These are phyloP conservation scores for Sphagnum magellanicum DNA, from an alignment of 228 moss, liverwort and hornwort species.

Conservation along the genomic window DNA sequence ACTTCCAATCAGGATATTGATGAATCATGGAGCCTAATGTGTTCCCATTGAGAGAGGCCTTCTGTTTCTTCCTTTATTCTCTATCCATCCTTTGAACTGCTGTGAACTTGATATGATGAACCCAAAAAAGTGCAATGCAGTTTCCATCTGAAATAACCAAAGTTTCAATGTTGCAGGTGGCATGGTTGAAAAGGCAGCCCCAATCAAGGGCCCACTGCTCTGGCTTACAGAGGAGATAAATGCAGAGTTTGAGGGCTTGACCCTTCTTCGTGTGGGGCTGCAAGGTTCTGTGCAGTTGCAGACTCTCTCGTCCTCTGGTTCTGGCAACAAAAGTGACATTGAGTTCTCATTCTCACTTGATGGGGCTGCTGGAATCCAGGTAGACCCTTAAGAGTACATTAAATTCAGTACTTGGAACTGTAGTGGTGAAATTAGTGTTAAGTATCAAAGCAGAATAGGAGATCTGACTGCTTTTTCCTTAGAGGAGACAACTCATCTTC, in stretches of 20 bases:
- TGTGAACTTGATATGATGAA: too few relatives aligned
- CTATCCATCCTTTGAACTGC: too few relatives aligned
- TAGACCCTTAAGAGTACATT: slow-evolving; percentile 10
- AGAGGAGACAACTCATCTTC: background rate
- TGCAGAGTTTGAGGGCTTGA: slow-evolving; percentile 81
- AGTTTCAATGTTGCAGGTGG: slow-evolving; percentile 29
- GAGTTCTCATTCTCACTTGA: slow-evolving; percentile 85
- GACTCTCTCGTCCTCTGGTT: slow-evolving; percentile 55
- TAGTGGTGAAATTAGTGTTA: background rate
- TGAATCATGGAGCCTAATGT: background rate
- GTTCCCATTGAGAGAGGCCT: background rate
- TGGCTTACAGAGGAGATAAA: slow-evolving; percentile 91
- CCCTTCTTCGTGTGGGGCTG: slow-evolving; percentile 76
- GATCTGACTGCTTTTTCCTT: background rate
- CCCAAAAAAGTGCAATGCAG: too few relatives aligned
- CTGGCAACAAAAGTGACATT: slow-evolving; percentile 70
- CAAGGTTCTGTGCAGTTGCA: slow-evolving; percentile 77
- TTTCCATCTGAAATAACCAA: too few relatives aligned
- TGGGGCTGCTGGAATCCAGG: slow-evolving; percentile 78
- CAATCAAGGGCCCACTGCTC: slow-evolving; percentile 48
- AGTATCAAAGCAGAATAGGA: background rate
- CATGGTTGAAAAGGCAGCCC: slow-evolving; percentile 30
- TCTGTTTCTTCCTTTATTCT: too few relatives aligned
- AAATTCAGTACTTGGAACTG: background rate
- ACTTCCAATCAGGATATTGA: background rate